Conservation (phyloP, 148 eudicot species). For the Diospyros lotus region DNA sequence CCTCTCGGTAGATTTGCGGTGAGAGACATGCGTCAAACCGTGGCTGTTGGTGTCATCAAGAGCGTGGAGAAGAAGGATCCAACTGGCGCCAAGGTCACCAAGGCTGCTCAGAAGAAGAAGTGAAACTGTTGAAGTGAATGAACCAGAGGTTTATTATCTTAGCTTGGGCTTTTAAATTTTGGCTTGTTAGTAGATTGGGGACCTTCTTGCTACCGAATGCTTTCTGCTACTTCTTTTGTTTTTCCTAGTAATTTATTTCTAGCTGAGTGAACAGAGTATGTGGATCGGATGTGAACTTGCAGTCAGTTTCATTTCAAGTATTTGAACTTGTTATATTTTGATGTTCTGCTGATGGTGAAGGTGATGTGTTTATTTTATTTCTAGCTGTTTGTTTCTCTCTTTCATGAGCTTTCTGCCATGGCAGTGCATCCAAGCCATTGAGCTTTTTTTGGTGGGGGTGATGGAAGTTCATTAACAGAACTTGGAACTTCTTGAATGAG, state of each 20-base stretch:
- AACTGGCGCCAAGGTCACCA: conserved; percentile 27
- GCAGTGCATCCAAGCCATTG: too few species aligned
- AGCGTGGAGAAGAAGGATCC: conserved; percentile 31
- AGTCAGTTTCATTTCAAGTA: background rate
- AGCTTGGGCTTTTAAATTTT: too few species aligned
- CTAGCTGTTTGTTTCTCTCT: too few species aligned
- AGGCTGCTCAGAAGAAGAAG: conserved; percentile 27
- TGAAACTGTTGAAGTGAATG: background rate
- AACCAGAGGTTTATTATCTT: too few species aligned
- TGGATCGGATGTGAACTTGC: background rate
- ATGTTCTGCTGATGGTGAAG: background rate
- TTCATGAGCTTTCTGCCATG: too few species aligned
- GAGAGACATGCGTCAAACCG: conserved; percentile 29
- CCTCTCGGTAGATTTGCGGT: conserved; percentile 29
- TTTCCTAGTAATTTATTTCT: background rate
- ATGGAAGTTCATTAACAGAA: too few species aligned
- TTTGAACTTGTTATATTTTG: background rate
- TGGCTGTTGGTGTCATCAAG: conserved; percentile 30
- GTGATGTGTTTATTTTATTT: too few species aligned
- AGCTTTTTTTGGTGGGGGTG: too few species aligned
- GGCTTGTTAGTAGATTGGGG: too few species aligned
- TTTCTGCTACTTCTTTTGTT: background rate
- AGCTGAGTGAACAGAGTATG: background rate
- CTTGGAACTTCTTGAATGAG: too few species aligned
- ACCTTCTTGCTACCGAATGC: too few species aligned